phyloP scores from a whole-genome alignment of 2,329 filamentous ascomycete genomes.

The Furcasterigmium sp. region DNA sequence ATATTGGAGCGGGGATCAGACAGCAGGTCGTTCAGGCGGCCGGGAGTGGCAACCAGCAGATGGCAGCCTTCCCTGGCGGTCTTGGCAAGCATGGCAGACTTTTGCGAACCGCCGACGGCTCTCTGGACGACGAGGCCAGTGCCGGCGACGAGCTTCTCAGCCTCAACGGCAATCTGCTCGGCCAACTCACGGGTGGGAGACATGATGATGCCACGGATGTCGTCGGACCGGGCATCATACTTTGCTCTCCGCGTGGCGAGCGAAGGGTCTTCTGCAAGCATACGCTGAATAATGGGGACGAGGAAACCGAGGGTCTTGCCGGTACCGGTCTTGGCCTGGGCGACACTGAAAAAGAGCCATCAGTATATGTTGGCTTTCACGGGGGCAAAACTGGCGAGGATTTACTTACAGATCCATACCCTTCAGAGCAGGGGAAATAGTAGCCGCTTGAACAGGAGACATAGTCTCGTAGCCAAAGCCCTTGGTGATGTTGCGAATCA shows the following conservation, averaged over 20 bases:
- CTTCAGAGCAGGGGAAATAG: conserved; percentile 73
- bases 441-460: conserved; percentile 87
- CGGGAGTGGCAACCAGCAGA: conserved; percentile 84
- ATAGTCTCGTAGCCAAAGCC: conserved; percentile 76
- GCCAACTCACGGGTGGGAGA: conserved; percentile 79
- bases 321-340: conserved; percentile 94
- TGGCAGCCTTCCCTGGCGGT: conserved; percentile 78
- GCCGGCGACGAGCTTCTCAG: conserved; percentile 56
- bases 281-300: conserved; percentile 75
- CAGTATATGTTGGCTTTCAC: background rate
- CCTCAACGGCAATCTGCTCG: conserved; percentile 76
- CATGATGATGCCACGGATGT: conserved; percentile 66
- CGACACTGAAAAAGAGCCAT: conserved; percentile 50
- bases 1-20: conserved; percentile 59
- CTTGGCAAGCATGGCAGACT: conserved; percentile 58
- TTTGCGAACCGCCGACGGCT: conserved; percentile 90
- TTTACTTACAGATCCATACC: conserved; percentile 78
- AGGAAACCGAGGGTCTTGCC: conserved; percentile 96
- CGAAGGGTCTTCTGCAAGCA: conserved; percentile 58
- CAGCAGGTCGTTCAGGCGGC: conserved; percentile 78
- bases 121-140: conserved; percentile 65
- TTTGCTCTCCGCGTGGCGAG: conserved; percentile 44
- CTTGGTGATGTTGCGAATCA: conserved; percentile 64
- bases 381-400: conserved; percentile 1
- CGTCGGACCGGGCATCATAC: conserved; percentile 38